Conservation (phyloP, 2,329 filamentous ascomycete species). For the Lojkania enalia region DNA sequence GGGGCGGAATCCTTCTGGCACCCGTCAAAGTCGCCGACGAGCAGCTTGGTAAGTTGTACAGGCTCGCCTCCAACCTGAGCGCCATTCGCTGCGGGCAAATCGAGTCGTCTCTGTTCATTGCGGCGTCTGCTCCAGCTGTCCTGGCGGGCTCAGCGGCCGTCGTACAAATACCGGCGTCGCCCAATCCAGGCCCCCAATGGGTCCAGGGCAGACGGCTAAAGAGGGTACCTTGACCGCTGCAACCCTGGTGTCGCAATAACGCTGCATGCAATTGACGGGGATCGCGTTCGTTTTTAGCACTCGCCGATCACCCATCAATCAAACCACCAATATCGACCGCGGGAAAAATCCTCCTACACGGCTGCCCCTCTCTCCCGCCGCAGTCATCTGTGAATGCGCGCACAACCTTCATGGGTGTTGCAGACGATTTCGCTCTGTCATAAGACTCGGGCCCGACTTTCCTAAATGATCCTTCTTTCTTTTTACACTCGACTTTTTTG, state of each 20-base stretch:
- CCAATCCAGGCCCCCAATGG: not conserved
- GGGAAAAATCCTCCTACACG: conserved; percentile 5
- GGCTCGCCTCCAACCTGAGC: not conserved
- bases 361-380: conserved; percentile 9
- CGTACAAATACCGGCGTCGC: too few species aligned
- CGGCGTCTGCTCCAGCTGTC: not conserved
- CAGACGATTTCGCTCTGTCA: conserved; percentile 7
- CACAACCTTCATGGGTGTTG: too few species aligned
- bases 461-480: not conserved
- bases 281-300: conserved; percentile 12
- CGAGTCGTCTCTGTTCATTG: not conserved
- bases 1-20: not conserved
- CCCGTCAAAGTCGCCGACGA: not conserved
- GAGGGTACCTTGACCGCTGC: conserved; percentile 5
- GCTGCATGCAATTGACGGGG: conserved; percentile 7
- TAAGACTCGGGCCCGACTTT: conserved; percentile 4
- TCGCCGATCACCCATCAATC: conserved; percentile 10
- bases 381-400: not conserved
- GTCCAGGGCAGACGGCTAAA: conserved; percentile 9
- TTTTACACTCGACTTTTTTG: not conserved
- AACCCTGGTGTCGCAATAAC: conserved; percentile 10
- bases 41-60: not conserved
- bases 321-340: conserved; percentile 10
- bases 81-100: not conserved
- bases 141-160: not conserved